Conservation (phyloP, 2,329 filamentous ascomycete species). For the Xylaria sp. region DNA sequence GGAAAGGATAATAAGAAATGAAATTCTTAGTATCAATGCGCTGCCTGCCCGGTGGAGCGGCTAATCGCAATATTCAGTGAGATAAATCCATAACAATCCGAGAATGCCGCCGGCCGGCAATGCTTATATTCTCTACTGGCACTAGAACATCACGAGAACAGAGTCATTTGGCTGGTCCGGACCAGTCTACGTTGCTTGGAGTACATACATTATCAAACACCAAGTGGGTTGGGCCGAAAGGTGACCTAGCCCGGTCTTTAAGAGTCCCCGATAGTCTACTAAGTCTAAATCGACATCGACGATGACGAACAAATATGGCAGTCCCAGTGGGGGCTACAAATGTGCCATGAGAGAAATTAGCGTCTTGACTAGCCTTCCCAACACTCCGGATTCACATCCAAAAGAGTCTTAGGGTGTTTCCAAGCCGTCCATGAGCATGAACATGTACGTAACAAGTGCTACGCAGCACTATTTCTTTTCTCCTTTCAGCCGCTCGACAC, state of each 20-base stretch:
- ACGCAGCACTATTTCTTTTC: not conserved
- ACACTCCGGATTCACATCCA: slow-evolving; percentile 23
- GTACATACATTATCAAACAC: not conserved
- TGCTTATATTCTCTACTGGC: not conserved
- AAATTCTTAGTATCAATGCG: not conserved
- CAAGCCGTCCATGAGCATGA: not conserved
- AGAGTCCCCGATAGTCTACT: too few species aligned
- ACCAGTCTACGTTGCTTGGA: not conserved
- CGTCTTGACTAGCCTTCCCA: slow-evolving; percentile 27
- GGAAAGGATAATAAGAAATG: not conserved
- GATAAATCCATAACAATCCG: slow-evolving; percentile 3
- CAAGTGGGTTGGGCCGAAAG: not conserved
- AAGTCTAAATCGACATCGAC: not conserved
- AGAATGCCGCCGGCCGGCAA: slow-evolving; percentile 26
- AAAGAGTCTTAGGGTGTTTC: slow-evolving; percentile 15
- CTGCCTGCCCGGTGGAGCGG: not conserved
- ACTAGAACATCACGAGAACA: not conserved
- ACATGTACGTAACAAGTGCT: not conserved
- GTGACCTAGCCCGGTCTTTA: not conserved
- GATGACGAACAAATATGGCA: not conserved
- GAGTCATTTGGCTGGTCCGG: not conserved
- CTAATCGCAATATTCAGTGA: not conserved
- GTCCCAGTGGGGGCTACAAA: not conserved
- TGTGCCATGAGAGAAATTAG: not conserved
- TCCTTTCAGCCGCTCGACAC: not conserved